Evolutionary conservation across 805 yeast genomes (phyloP).

Genomic region (Saccharomycopsis javanensis): DNA sequence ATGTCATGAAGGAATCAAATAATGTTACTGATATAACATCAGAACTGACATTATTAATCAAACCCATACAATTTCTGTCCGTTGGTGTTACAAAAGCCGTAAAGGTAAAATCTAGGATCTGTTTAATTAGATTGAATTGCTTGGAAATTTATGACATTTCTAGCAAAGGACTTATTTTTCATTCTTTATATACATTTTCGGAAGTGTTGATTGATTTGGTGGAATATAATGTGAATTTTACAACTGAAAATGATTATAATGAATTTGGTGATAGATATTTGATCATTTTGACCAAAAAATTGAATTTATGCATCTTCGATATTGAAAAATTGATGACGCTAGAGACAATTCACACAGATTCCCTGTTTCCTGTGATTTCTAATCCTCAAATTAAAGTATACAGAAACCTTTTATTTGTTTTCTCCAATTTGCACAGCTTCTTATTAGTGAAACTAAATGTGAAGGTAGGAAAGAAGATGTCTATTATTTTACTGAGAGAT

Average conservation of each 20-base stretch:
- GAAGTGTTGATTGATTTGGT: neutral
- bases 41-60: neutral
- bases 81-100: neutral
- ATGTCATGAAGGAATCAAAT: neutral
- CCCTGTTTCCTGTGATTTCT: constrained; percentile 4
- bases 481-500: neutral
- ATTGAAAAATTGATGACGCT: neutral
- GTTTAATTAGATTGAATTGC: neutral
- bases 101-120: neutral
- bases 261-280: neutral
- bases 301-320: neutral
- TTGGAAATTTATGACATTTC: constrained; percentile 2
- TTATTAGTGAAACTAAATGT: neutral
- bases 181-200: neutral
- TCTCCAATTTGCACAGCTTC: neutral
- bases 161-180: neutral
- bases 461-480: neutral
- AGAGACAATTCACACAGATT: neutral
- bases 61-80: neutral
- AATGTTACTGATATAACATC: neutral
- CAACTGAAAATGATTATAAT: neutral
- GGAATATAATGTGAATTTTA: neutral
- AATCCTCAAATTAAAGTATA: neutral
- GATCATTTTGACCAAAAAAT: constrained; percentile 2
- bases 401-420: neutral